Percentiles rank a stretch among this genome's conserved stretches.
These are phyloP conservation scores for Casuarina cunninghamiana DNA, from an alignment of 306 rosid species.

Conservation along the genomic window DNA sequence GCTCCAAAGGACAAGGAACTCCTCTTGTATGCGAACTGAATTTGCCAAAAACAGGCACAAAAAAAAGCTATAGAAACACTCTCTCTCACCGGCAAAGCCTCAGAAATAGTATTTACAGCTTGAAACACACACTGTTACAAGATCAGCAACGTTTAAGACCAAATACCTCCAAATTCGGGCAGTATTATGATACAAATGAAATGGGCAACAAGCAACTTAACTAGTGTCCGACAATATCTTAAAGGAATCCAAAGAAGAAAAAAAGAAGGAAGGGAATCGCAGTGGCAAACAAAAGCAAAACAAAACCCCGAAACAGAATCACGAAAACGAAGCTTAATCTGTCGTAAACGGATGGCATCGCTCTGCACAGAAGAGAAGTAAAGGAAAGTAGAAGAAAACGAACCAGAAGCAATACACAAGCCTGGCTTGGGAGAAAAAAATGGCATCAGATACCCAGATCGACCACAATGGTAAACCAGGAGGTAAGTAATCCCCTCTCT, in stretches of 20 bases:
- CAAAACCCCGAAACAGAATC: background rate
- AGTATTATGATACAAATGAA: background rate
- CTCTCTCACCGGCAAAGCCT: background rate
- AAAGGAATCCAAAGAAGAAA: background rate
- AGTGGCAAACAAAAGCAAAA: background rate
- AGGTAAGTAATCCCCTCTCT: background rate
- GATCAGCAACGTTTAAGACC: background rate
- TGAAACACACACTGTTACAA: background rate
- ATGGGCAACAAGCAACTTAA: background rate
- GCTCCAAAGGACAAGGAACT: too few relatives aligned
- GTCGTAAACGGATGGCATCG: background rate
- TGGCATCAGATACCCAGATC: slow-evolving; percentile 7
- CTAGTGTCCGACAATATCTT: background rate
- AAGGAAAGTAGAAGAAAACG: background rate
- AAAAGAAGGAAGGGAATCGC: background rate
- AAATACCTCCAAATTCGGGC: background rate
- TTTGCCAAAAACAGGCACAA: too few relatives aligned
- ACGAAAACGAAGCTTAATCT: background rate
- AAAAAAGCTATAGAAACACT: too few relatives aligned
- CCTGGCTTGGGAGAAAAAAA: background rate
- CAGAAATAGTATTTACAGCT: slow-evolving; percentile 2
- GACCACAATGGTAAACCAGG: background rate
- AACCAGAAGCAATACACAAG: background rate
- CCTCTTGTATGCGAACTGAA: background rate
- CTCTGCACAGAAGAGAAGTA: background rate